phyloP scores from a whole-genome alignment of 2,329 filamentous ascomycete genomes.

The Teratosphaeria viscida region DNA sequence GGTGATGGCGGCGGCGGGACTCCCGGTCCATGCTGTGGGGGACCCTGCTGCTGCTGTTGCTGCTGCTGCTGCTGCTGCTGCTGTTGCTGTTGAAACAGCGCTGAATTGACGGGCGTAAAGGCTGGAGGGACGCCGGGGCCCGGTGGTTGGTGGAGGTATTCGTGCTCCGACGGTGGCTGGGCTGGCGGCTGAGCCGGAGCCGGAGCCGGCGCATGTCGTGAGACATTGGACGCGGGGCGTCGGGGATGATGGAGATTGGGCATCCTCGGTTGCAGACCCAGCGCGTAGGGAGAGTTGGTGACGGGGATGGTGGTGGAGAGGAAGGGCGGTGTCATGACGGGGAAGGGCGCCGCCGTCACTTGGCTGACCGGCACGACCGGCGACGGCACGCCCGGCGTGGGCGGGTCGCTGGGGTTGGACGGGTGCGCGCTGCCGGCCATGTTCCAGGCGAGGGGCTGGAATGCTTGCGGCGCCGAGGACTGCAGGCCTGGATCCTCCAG shows the following conservation, averaged over 20 bases:
- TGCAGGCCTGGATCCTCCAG: slow-evolving; percentile 38
- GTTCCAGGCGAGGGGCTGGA: slow-evolving; percentile 20
- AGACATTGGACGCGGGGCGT: slow-evolving; percentile 3
- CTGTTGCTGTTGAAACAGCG: slow-evolving; percentile 9
- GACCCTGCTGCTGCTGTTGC: slow-evolving; percentile 4
- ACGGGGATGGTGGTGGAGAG: slow-evolving; percentile 8
- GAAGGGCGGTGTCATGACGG: slow-evolving; percentile 18
- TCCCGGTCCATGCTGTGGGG: not conserved
- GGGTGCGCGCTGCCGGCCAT: slow-evolving; percentile 17
- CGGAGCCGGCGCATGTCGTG: slow-evolving; percentile 3
- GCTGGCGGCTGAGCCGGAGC: not conserved
- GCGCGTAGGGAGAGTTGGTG: slow-evolving; percentile 12
- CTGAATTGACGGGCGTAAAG: slow-evolving; percentile 15
- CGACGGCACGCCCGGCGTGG: slow-evolving; percentile 10
- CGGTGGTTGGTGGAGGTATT: not conserved
- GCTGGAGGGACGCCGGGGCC: slow-evolving; percentile 5
- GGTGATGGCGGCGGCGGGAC: not conserved
- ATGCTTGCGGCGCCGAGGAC: slow-evolving; percentile 12
- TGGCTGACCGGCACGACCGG: slow-evolving; percentile 18
- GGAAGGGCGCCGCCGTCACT: slow-evolving; percentile 23
- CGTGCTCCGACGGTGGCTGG: slow-evolving; percentile 1
- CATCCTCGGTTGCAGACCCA: slow-evolving; percentile 19
- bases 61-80: slow-evolving; percentile 4
- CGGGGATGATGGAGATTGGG: slow-evolving; percentile 7
- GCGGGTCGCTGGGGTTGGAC: slow-evolving; percentile 2